Evolutionary conservation across 1,284 basidiomycete genomes (phyloP).

Genomic region (Neolentinus lepideus): DNA sequence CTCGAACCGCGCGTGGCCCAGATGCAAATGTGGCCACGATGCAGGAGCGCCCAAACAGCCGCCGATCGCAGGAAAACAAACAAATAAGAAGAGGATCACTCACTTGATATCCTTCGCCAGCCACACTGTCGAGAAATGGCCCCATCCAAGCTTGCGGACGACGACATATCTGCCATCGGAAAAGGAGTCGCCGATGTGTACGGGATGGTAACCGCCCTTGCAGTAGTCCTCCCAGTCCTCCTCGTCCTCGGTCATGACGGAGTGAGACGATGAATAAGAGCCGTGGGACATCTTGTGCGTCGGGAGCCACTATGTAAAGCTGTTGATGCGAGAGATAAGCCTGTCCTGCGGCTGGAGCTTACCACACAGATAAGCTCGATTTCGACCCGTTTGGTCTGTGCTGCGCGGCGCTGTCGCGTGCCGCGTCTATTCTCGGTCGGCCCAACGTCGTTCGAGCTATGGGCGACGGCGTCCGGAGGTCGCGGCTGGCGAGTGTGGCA

Average conservation of each 20-base stretch:
- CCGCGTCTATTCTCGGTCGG: background rate
- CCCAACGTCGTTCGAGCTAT: background rate
- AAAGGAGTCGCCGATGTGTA: conserved; percentile 92
- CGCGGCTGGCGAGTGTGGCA: background rate
- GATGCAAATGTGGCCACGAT: too few relatives aligned
- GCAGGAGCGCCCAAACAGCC: too few relatives aligned
- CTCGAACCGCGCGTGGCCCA: too few relatives aligned
- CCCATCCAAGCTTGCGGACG: conserved; percentile 96
- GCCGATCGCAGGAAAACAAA: background rate
- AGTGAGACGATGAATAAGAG: conserved; percentile 44
- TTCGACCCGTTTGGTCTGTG: background rate
- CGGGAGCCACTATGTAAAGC: background rate
- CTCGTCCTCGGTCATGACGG: conserved; percentile 71
- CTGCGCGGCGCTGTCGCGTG: background rate
- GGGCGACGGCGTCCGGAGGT: background rate
- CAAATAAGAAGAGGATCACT: conserved; percentile 20
- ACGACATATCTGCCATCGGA: conserved; percentile 86
- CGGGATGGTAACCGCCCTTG: conserved; percentile 92
- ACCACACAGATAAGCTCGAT: background rate
- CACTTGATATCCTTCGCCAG: conserved; percentile 83
- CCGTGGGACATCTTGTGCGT: conserved; percentile 31
- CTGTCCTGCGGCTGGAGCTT: background rate
- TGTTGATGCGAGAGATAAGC: background rate
- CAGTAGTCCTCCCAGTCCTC: conserved; percentile 85
- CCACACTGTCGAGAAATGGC: conserved; percentile 96